Base-by-base conservation (phyloP, 139 green algal species). In the Micractinium conductrix region DNA sequence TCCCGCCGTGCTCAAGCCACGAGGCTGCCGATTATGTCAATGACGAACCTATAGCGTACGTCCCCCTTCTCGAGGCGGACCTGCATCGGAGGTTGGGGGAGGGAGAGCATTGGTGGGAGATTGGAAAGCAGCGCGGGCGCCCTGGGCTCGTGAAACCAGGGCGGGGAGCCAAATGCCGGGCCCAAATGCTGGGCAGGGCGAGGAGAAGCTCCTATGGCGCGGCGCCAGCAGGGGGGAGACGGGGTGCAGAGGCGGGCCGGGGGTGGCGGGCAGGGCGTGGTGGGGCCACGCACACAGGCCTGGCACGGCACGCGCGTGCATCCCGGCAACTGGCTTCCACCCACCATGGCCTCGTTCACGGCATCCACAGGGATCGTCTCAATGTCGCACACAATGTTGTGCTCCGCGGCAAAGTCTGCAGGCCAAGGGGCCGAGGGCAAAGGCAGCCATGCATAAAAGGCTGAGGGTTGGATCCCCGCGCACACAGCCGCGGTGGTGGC, bases 331-430 rank as follows among this genome's bases (percentile, higher is more conserved):
- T 35, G 48, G 4, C 19, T 3, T 37, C 40, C 21, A 14, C 33
- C 50, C 65, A 95, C 90, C 73, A 93, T 92, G 1, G 94, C 94
- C 19, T 67, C 89, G 85, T 96, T 96, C 28, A 96, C 71, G 67
- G 86, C 78, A 28, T 87, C 45, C 24, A 91, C 81, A 3, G 17
- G 10, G 58, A 91, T 83, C 22, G 38, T 63, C 69, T 91, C 87
- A 26, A 89, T 84, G 69, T 93, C 82, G 43, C 83, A 92, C 44
- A 79, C 82, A 26, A 97, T 88, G 81, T 86, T 85, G 38, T 97
- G 81, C 87, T 96, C 48, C 4, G 45, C 91, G 58, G 92, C 96
- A 80, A 96, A 95, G 73, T 97, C 89, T 81, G 75, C 74, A 62
- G 19, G 26, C 24, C 30, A 63, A 58, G 48, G 48, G 48, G 16